Conservation (phyloP, 2,329 filamentous ascomycete genomes). For the Aspergillus sojae region DNA sequence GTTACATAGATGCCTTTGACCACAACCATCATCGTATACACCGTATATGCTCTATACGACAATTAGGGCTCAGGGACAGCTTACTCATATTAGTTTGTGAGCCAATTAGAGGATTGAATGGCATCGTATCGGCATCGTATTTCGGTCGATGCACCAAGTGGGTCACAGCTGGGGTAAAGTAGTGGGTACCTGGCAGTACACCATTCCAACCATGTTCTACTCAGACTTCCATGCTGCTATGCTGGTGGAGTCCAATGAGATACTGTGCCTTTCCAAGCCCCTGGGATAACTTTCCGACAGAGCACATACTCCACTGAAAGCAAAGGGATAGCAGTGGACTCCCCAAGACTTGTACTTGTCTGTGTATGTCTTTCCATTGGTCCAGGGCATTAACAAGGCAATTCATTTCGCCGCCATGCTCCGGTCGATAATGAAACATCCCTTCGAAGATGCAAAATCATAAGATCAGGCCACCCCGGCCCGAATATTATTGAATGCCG, state of each 20-base stretch:
- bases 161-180: not conserved
- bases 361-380: not conserved
- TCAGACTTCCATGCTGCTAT: not conserved
- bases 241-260: not conserved
- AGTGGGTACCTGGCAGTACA: not conserved
- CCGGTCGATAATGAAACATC: too few species aligned
- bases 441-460: not conserved
- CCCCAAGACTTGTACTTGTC: not conserved
- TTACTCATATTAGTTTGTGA: not conserved
- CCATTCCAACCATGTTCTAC: constrained; percentile 1
- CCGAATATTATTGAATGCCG: not conserved
- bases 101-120: not conserved
- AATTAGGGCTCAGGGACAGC: not conserved
- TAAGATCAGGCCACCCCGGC: not conserved
- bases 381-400: not conserved
- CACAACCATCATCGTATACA: not conserved
- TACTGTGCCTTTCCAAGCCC: not conserved
- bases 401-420: not conserved
- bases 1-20: not conserved
- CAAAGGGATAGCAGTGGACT: not conserved
- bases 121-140: not conserved
- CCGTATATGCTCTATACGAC: constrained; percentile 3
- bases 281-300: not conserved
- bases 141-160: not conserved
- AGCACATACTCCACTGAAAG: not conserved